Conservation (phyloP, 1,139 yeast genomes). For the Geotrichum restrictum region DNA sequence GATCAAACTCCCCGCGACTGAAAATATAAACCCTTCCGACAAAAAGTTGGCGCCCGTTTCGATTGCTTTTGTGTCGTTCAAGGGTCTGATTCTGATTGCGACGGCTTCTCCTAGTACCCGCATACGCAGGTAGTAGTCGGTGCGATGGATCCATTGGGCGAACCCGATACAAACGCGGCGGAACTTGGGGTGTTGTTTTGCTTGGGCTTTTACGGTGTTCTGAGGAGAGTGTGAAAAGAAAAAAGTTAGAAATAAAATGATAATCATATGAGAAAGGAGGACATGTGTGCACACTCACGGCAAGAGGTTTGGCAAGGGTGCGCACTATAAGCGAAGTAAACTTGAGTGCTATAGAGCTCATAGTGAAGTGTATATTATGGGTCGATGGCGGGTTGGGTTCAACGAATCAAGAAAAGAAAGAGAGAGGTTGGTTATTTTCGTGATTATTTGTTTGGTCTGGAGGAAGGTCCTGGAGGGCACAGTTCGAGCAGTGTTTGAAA, state of each 20-base stretch:
- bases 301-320: slow-evolving; percentile 80
- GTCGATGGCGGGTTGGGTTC: too few species aligned
- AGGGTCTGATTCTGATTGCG: slow-evolving; percentile 59
- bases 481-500: too few species aligned
- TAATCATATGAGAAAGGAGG: too few species aligned
- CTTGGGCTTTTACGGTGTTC: slow-evolving; percentile 65
- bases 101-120: slow-evolving; percentile 55
- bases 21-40: slow-evolving; percentile 71
- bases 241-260: not conserved
- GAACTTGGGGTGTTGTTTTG: slow-evolving; percentile 68
- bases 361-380: too few species aligned
- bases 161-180: slow-evolving; percentile 58
- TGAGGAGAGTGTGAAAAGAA: slow-evolving; percentile 18
- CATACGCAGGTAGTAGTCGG: slow-evolving; percentile 63
- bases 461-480: too few species aligned
- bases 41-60: slow-evolving; percentile 79
- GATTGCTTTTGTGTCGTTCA: slow-evolving; percentile 79
- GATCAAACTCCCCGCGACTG: slow-evolving; percentile 76
- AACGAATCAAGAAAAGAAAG: too few species aligned
- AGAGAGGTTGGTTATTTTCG: not conserved
- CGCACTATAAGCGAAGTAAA: slow-evolving; percentile 69
- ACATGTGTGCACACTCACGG: slow-evolving; percentile 46
- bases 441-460: not conserved
- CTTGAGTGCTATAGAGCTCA: slow-evolving; percentile 60
- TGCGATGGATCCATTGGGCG: slow-evolving; percentile 69